Conservation (phyloP, 331 rosid genomes). For the Quercus tomentella region DNA sequence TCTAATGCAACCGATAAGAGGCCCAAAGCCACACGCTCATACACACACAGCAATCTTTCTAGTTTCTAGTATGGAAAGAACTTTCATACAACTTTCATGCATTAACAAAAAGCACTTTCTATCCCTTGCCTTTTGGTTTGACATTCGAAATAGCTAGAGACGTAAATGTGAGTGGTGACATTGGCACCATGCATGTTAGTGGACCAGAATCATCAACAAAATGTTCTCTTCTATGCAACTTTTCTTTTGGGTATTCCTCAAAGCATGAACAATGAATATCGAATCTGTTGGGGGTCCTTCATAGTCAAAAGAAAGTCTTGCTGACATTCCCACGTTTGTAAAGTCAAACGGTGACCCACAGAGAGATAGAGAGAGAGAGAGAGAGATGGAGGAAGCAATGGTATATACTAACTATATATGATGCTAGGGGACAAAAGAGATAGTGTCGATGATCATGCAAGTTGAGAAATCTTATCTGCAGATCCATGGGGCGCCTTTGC, state of each 20-base stretch:
- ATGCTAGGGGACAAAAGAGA: neutral
- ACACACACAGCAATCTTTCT: no score
- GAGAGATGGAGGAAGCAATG: neutral
- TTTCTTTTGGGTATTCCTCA: constrained; percentile 15
- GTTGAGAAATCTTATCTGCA: neutral
- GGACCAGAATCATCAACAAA: constrained; percentile 13
- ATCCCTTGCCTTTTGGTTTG: constrained; percentile 3
- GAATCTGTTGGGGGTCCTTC: constrained; percentile 15
- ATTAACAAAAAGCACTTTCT: neutral
- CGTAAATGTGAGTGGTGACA: neutral
- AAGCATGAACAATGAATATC: constrained; percentile 10
- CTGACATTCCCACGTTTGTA: constrained; percentile 17
- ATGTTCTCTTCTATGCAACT: neutral
- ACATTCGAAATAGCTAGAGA: constrained; percentile 13
- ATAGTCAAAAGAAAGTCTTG: constrained; percentile 19
- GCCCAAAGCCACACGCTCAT: no score
- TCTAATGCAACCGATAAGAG: no score
- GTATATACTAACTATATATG: neutral
- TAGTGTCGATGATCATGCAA: neutral
- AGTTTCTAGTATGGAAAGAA: no score
- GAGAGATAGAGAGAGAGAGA: neutral
- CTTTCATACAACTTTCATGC: no score
- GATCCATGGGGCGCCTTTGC: constrained; percentile 9
- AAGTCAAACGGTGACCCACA: constrained; percentile 13
- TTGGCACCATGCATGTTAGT: neutral